A percentile compares a stretch with the other conserved stretches of the same genome.
phyloP scores from a whole-genome alignment of 208 protist genomes.

The Leishmania tropica region DNA sequence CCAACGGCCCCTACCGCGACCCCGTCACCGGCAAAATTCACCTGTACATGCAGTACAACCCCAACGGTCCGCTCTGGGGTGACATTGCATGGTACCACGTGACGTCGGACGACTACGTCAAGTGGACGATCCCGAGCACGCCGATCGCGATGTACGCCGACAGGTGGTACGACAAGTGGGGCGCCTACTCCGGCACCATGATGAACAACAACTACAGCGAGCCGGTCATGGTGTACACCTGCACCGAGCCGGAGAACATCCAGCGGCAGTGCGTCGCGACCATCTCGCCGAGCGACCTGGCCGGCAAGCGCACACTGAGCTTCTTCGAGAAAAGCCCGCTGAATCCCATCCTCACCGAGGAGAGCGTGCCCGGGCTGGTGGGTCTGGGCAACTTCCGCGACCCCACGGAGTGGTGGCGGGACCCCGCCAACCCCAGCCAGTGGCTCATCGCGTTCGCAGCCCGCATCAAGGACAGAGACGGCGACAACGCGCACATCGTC shows the following conservation, averaged over 20 bases:
- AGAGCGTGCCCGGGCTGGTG: slow-evolving; percentile 39
- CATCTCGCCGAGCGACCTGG: slow-evolving; percentile 24
- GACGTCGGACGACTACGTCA: slow-evolving; percentile 61
- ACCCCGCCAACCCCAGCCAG: slow-evolving; percentile 35
- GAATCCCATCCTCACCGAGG: slow-evolving; percentile 46
- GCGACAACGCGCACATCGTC: slow-evolving; percentile 50
- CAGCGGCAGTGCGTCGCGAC: slow-evolving; percentile 59
- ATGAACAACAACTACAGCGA: slow-evolving; percentile 40
- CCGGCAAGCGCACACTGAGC: slow-evolving; percentile 31
- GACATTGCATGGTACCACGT: slow-evolving; percentile 70
- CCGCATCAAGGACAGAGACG: slow-evolving; percentile 35
- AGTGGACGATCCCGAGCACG: slow-evolving; percentile 36
- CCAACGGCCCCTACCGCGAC: slow-evolving; percentile 66
- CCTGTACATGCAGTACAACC: slow-evolving; percentile 77
- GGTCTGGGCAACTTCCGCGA: slow-evolving; percentile 51
- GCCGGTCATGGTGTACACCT: slow-evolving; percentile 55
- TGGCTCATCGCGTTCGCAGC: slow-evolving; percentile 54
- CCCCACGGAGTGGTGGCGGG: slow-evolving; percentile 54
- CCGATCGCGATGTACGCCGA: slow-evolving; percentile 38
- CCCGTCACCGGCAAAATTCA: slow-evolving; percentile 55
- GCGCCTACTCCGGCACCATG: slow-evolving; percentile 56
- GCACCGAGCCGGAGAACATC: slow-evolving; percentile 40
- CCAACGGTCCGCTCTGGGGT: slow-evolving; percentile 52
- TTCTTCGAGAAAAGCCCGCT: slow-evolving; percentile 33
- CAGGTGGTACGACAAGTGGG: slow-evolving; percentile 52